Conservation (phyloP, 331 rosid species). For the Prunus yedoensis region DNA sequence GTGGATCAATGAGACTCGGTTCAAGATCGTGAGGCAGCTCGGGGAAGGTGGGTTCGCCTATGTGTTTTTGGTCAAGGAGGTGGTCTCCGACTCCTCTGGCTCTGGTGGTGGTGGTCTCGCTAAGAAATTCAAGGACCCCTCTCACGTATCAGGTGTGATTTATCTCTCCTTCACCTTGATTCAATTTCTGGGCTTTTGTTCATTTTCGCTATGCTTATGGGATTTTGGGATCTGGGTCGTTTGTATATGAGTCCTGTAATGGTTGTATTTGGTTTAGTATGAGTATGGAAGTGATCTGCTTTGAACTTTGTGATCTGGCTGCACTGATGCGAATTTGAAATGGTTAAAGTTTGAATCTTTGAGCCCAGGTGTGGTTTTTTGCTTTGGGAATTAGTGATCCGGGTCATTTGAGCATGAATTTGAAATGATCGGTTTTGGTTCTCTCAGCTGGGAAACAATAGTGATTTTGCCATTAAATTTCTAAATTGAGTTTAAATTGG, state of each 20-base stretch:
- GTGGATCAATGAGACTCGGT: constrained; percentile 93
- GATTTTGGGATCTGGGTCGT: constrained; percentile 27
- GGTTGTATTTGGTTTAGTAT: not conserved
- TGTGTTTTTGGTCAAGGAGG: constrained; percentile 85
- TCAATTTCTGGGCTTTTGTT: not conserved
- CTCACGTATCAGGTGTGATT: constrained; percentile 70
- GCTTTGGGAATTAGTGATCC: constrained; percentile 24
- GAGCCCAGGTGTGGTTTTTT: not conserved
- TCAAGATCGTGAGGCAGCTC: constrained; percentile 82
- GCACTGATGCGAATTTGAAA: constrained; percentile 1
- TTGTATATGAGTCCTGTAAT: constrained; percentile 5
- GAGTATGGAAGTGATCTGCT: not conserved
- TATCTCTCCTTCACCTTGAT: not conserved
- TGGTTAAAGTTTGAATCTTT: not conserved
- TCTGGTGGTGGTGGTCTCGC: constrained; percentile 49
- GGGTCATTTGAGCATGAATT: constrained; percentile 16
- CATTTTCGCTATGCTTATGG: not conserved
- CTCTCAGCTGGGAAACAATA: not conserved
- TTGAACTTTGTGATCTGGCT: constrained; percentile 17
- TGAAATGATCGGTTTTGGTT: constrained; percentile 5
- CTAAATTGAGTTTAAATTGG: not conserved
- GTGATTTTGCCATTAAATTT: not conserved
- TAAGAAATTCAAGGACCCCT: constrained; percentile 65
- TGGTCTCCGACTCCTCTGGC: constrained; percentile 42
- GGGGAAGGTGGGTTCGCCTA: constrained; percentile 94